These are phyloP conservation scores for Iberis pinnata DNA, from an alignment of 345 rosid species.

Conservation along the genomic window DNA sequence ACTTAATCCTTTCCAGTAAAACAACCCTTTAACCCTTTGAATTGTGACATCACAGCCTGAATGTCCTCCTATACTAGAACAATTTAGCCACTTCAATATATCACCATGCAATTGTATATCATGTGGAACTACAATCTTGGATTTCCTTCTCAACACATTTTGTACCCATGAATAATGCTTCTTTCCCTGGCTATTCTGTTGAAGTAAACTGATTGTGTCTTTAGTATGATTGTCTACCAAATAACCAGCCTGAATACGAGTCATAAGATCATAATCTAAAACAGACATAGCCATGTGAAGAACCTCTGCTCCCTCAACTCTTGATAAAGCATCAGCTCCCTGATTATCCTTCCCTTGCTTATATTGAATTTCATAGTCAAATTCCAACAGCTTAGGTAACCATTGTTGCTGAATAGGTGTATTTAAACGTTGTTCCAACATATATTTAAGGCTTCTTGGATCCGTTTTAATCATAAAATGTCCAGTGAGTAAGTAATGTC, in stretches of 20 bases:
- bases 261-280: neutral
- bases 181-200: neutral
- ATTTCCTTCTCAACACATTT: neutral
- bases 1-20: neutral
- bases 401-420: neutral
- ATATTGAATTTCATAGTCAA: neutral
- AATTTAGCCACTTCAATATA: neutral
- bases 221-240: accelerated
- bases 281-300: neutral
- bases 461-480: too few relatives aligned
- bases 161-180: neutral
- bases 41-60: accelerated
- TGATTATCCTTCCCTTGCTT: neutral
- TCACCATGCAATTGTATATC: accelerated
- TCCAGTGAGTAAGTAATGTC: neutral
- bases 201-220: accelerated
- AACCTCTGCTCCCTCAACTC: neutral
- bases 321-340: neutral
- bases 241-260: neutral
- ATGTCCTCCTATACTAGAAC: accelerated
- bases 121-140: neutral
- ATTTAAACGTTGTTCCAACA: too few relatives aligned
- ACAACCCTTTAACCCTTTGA: neutral
- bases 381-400: neutral
- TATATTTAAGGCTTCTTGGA: too few relatives aligned